Evolutionary conservation across 495 filamentous ascomycete genomes (phyloP), one percentile per base, ranked within the genome.

Genomic region (Platismatia glauca): DNA sequence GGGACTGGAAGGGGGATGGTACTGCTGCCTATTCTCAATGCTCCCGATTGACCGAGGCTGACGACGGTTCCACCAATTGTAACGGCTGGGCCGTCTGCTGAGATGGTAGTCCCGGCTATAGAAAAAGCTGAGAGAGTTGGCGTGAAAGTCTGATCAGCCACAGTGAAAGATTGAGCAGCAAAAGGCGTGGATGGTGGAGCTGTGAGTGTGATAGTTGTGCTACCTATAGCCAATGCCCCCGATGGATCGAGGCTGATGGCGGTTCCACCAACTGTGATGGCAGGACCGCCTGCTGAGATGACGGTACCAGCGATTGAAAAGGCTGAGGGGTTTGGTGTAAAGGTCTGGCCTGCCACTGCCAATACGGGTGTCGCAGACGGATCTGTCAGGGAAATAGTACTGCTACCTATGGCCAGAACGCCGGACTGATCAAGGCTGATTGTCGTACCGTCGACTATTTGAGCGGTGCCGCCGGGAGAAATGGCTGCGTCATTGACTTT

Each of bases 401-500:
- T 20, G 39, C 43, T 33, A 58, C 27, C 57, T 59, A 59, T 8
- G 11, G 53, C 43, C n/a, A 55, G 4, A 11, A 53, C 34, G 31
- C 29, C 38, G n/a, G n/a, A 37, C 35, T n/a, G 16, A n/a, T 24
- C 24, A 12, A 48, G 34, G 18, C 27, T 62, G 18, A 66, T 38
- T 6, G 3, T 34, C 43, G 33, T 57, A 8, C 64, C 64, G 37
- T 50, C 39, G 20, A 66, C 53, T 18, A 31, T 53, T 3, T 22
- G 35, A 15, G 27, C 50, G 16, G 53, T 6, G 22, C 16, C 60
- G 13, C 27, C 59, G 15, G 41, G 41, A 44, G 41, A n/a, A 16
- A 67, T 58, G 15, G 61, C 76, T 11, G 57, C 41, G 20, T 9
- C 7, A 7, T 44, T 22, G 20, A 44, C 18, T 44, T 7, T 22